Evolutionary conservation across 805 yeast species (phyloP), one percentile per base, ranked within the genome.

Genomic region (Yamadazyma sp.): DNA sequence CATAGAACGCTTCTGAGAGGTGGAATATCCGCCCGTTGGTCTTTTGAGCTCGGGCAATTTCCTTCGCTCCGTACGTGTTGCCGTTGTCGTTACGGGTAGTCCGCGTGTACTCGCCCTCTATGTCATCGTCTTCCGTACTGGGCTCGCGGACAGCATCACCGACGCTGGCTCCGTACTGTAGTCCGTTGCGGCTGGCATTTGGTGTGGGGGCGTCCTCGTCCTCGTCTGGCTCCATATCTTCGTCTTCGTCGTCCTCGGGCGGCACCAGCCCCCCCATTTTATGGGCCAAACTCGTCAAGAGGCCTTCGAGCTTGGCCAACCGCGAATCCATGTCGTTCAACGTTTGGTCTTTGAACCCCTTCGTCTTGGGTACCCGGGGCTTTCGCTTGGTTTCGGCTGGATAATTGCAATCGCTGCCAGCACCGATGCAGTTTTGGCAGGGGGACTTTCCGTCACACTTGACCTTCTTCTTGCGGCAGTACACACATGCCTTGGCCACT

Each of bases 381-480:
- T 44, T 50, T 16, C 47, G 33, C 18, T 50, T 50, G 9, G 42
- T 28, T 15, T 46, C 43, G 10, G 33, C 16, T 3, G 52, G 46
- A 26, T 50, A 52, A 10, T n/a, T 25, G 44, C 79, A 73, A 5
- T 40, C 40, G 2, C 51, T 42, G 6, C 22, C 26, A 3, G 46
- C 47, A 29, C 60, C 62, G 13, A 44, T 52, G 44, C 70, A 64
- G 22, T 62, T 49, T 10, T 63, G 58, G 35, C 69, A 64, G 18
- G 70, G 69, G 11, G 57, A 39, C 19, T 44, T 41, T 20, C 64
- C 64, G 41, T 64, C 67, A 48, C 70, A 64, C 43, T 62, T 63
- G 45, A 62, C 54, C 42, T 64, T 64, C 45, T 60, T 62, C 32
- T 53, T 46, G 26, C 68, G 49, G 39, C 70, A 64, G 12, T 52